phyloP scores from a whole-genome alignment of 441 rosid species.

The Syzygium syzygioides region DNA sequence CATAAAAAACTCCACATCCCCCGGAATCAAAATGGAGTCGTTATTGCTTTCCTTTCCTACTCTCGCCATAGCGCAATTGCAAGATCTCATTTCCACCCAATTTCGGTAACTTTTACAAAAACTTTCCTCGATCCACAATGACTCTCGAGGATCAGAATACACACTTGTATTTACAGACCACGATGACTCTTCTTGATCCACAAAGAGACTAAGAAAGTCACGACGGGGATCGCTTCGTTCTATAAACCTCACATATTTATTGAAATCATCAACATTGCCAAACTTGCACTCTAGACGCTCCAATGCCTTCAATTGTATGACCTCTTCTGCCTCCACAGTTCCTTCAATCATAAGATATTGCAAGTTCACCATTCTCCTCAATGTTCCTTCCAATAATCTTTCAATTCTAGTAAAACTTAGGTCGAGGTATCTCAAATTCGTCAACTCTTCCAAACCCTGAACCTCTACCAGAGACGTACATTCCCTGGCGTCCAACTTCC shows the following conservation, averaged over 20 bases:
- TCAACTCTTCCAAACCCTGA: not conserved
- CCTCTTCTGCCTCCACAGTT: not conserved
- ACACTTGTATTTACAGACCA: not conserved
- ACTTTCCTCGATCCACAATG: no score
- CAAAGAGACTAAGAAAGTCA: accelerated
- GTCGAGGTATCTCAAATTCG: not conserved
- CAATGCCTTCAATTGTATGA: not conserved
- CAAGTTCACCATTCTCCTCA: not conserved
- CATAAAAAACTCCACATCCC: not conserved
- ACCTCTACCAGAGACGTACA: not conserved
- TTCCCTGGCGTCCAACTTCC: not conserved
- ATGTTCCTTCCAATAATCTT: not conserved
- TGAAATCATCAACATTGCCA: not conserved
- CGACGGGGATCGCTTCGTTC: not conserved
- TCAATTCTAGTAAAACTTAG: not conserved
- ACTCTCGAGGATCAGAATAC: not conserved
- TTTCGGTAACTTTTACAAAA: no score
- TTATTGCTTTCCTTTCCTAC: not conserved
- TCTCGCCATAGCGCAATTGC: not conserved
- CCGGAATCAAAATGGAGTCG: not conserved
- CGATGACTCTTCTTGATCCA: not conserved
- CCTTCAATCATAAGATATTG: not conserved
- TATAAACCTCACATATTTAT: not conserved
- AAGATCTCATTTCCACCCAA: not conserved
- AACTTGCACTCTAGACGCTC: not conserved